A percentile compares a stretch with the other conserved stretches of the same genome.
Evolutionary conservation across 805 yeast species (phyloP).

Genomic region (Saturnispora gosingensis): DNA sequence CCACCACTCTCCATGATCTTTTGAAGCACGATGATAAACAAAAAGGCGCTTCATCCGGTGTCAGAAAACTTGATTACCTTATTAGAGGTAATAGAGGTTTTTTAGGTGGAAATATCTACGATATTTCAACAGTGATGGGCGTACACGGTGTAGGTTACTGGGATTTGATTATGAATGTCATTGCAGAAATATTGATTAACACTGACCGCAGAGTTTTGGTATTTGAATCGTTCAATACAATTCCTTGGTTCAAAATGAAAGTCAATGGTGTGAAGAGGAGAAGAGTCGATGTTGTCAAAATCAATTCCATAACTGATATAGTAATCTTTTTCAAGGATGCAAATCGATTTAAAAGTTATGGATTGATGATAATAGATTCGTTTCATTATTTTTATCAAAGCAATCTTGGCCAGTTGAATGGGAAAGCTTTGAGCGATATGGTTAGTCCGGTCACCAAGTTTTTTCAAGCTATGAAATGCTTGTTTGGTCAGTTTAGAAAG

Average conservation of each 20-base stretch:
- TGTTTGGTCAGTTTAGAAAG: constrained; percentile 10
- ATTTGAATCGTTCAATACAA: constrained; percentile 11
- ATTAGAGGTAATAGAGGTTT: constrained; percentile 19
- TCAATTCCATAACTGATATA: constrained; percentile 17
- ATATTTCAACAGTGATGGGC: constrained; percentile 23
- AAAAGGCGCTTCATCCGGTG: constrained; percentile 14
- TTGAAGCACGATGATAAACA: neutral
- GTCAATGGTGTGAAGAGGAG: constrained; percentile 1
- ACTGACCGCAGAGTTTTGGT: constrained; percentile 10
- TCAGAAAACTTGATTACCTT: constrained; percentile 14
- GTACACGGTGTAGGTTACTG: constrained; percentile 19
- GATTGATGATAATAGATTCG: constrained; percentile 22
- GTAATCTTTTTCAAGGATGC: constrained; percentile 15
- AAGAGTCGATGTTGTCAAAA: constrained; percentile 12
- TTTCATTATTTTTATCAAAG: constrained; percentile 21
- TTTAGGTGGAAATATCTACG: constrained; percentile 19
- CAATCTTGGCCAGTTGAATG: constrained; percentile 8
- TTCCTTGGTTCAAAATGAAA: constrained; percentile 23
- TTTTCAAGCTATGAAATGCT: constrained; percentile 13
- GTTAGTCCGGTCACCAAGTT: constrained; percentile 19
- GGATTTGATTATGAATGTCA: constrained; percentile 16
- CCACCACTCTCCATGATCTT: neutral
- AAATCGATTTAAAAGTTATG: constrained; percentile 13
- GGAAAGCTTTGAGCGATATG: constrained; percentile 7
- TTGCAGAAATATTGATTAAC: neutral